These are phyloP conservation scores for Pichia sp. DNA, from an alignment of 1,139 yeast genomes.

Conservation along the genomic window DNA sequence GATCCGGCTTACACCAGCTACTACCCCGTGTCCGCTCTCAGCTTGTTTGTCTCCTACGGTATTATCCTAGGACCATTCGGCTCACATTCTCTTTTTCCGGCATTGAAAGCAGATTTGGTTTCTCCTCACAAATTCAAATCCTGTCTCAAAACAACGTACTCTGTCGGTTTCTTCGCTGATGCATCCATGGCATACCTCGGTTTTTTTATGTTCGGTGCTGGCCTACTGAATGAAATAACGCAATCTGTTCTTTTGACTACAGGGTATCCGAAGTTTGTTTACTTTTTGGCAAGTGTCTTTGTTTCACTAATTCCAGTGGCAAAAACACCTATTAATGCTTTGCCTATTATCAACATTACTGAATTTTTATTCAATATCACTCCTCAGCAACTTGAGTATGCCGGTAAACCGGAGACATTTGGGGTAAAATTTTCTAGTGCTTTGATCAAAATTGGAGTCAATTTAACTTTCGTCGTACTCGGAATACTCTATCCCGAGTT, in stretches of 20 bases:
- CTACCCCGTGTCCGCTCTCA: slow-evolving; percentile 42
- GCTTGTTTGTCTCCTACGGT: slow-evolving; percentile 49
- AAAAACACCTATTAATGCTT: slow-evolving; percentile 56
- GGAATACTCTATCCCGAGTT: slow-evolving; percentile 57
- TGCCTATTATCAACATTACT: slow-evolving; percentile 51
- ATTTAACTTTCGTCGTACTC: slow-evolving; percentile 45
- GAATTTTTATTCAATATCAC: slow-evolving; percentile 47
- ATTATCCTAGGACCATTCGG: slow-evolving; percentile 61
- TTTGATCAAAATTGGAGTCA: slow-evolving; percentile 44
- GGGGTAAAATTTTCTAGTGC: slow-evolving; percentile 16
- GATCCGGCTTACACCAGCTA: slow-evolving; percentile 39
- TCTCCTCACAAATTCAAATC: slow-evolving; percentile 39
- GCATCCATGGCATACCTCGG: slow-evolving; percentile 53
- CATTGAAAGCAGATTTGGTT: slow-evolving; percentile 54
- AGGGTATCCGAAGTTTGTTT: slow-evolving; percentile 51
- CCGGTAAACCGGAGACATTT: slow-evolving; percentile 15
- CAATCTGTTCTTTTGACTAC: slow-evolving; percentile 46
- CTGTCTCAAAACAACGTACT: slow-evolving; percentile 35
- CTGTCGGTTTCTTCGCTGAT: slow-evolving; percentile 49
- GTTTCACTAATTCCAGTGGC: slow-evolving; percentile 55
- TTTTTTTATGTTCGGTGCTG: slow-evolving; percentile 53
- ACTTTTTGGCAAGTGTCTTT: slow-evolving; percentile 45
- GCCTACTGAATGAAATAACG: slow-evolving; percentile 52
- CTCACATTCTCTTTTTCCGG: slow-evolving; percentile 60
- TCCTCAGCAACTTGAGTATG: slow-evolving; percentile 24